Evolutionary conservation across 176 grass and related monocot genomes (phyloP), one percentile per base, ranked within the genome.

Genomic region (Oryza brachyantha): DNA sequence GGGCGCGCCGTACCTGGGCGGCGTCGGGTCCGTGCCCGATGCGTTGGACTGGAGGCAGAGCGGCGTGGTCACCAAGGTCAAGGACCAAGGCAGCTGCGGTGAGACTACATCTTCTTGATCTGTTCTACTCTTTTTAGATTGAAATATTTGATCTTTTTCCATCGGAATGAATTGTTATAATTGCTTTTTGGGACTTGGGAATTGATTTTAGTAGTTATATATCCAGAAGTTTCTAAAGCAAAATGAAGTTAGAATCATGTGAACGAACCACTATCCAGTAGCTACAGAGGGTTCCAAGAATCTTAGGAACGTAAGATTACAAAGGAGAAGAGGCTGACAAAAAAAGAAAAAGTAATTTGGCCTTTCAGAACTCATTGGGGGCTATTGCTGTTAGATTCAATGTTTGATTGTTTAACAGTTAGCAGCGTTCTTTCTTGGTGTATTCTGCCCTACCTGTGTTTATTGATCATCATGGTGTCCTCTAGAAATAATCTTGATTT

Each of bases 31-130:
- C 14, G 75, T 86, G 24, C 91, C 91, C 6, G 79, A 83, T 25
- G 78, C 88, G 54, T 0, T 94, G 1, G 92, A 94, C 81, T 94
- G 92, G 92, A 91, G 92, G 76, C 19, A 94, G 54, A 83, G 61
- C 32, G 92, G 86, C 14, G 85, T 86, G 8, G 88, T 94, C 61
- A 94, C 88, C 72, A 57, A 70, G 12, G 76, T 94, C 66, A 94
- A 94, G 80, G 86, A 94, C 70, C 92, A 94, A 75, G 88, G 85
- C 35, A 87, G 85, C 78, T 93, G 91, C 71, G 91, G 91, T 93
- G 88, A 88, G 87, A 37, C 21, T 14, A 21, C 21, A 0, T 8
- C 21, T 5, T 64, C 26, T 67, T 11, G 26, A 74, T 65, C 40
- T 76, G 25, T 77, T 79, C 10, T 45, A 14, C 5, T 4, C 28